phyloP scores from a whole-genome alignment of 2,329 filamentous ascomycete species.

The Didymella arachidicola region DNA sequence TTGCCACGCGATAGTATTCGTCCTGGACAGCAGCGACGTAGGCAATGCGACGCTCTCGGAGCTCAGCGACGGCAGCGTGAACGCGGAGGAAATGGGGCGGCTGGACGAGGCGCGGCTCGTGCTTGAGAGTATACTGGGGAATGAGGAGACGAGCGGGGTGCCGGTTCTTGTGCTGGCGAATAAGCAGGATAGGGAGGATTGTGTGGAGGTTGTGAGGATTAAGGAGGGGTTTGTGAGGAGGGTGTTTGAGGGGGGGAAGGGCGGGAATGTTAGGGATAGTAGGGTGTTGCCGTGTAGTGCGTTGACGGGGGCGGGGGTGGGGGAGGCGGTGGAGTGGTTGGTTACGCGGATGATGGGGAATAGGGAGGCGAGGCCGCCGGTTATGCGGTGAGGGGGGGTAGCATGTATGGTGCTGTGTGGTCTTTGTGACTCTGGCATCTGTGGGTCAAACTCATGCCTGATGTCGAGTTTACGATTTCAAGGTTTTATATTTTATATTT shows the following conservation, averaged over 20 bases:
- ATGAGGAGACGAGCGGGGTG: slow-evolving; percentile 88
- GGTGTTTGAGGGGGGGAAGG: slow-evolving; percentile 94
- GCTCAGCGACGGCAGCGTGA: slow-evolving; percentile 43
- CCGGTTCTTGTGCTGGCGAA: slow-evolving; percentile 93
- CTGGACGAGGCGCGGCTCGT: slow-evolving; percentile 89
- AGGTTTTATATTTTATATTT: no score
- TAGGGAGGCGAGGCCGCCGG: slow-evolving; percentile 87
- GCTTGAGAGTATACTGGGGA: slow-evolving; percentile 86
- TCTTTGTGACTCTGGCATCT: no score
- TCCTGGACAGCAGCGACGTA: slow-evolving; percentile 94
- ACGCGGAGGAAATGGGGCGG: slow-evolving; percentile 56
- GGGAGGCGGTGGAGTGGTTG: slow-evolving; percentile 97
- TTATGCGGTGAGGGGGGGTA: slow-evolving; percentile 73
- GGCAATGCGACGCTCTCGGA: slow-evolving; percentile 77
- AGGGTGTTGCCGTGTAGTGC: slow-evolving; percentile 90
- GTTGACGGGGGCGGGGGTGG: slow-evolving; percentile 82
- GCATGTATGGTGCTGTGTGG: no score
- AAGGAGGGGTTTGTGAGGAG: slow-evolving; percentile 96
- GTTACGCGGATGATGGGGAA: slow-evolving; percentile 94
- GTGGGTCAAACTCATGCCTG: no score
- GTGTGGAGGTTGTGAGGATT: slow-evolving; percentile 94
- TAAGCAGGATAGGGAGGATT: slow-evolving; percentile 97
- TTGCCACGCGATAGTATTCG: slow-evolving; percentile 96
- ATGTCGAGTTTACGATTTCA: no score
- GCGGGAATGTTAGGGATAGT: slow-evolving; percentile 84